phyloP scores from a whole-genome alignment of 2,329 filamentous ascomycete species.

The Fusarium abutilonis region DNA sequence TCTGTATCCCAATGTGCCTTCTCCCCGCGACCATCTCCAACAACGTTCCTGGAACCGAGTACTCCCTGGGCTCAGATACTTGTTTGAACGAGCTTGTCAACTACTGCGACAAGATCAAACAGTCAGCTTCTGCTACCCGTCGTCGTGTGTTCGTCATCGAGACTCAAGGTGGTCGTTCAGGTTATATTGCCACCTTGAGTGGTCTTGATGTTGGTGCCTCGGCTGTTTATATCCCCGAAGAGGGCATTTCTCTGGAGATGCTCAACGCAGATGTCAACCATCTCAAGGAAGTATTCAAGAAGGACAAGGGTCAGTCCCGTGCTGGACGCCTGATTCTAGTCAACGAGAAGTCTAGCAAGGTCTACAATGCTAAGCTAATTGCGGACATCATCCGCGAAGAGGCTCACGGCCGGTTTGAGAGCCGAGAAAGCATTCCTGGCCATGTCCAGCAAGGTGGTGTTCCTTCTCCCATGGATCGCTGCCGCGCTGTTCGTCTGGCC shows the following conservation, averaged over 20 bases:
- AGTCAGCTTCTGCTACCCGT: slow-evolving; percentile 92
- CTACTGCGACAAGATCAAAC: slow-evolving; percentile 97
- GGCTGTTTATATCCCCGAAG: slow-evolving; percentile 96
- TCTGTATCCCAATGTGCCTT: slow-evolving; percentile 91
- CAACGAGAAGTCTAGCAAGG: slow-evolving; percentile 91
- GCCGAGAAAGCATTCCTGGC: slow-evolving; percentile 88
- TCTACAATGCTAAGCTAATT: slow-evolving; percentile 92
- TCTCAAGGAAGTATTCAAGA: slow-evolving; percentile 83
- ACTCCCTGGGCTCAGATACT: slow-evolving; percentile 95
- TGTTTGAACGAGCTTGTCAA: slow-evolving; percentile 94
- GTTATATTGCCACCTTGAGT: slow-evolving; percentile 90
- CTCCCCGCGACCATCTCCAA: slow-evolving; percentile 98
- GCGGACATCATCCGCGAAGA: slow-evolving; percentile 96
- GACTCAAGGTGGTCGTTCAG: slow-evolving; percentile 93
- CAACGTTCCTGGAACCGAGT: slow-evolving; percentile 97
- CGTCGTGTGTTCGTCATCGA: slow-evolving; percentile 97
- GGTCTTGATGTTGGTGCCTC: slow-evolving; percentile 91
- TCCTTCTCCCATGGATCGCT: slow-evolving; percentile 95
- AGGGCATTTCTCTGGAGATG: slow-evolving; percentile 94
- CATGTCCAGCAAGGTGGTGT: slow-evolving; percentile 95
- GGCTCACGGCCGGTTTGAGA: slow-evolving; percentile 90
- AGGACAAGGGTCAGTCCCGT: slow-evolving; percentile 86
- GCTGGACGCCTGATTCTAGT: slow-evolving; percentile 95
- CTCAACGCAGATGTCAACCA: slow-evolving; percentile 89
- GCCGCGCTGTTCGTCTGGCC: slow-evolving; percentile 87